Conservation (phyloP, 1,284 basidiomycete genomes). For the Veloporphyrellus conicus region DNA sequence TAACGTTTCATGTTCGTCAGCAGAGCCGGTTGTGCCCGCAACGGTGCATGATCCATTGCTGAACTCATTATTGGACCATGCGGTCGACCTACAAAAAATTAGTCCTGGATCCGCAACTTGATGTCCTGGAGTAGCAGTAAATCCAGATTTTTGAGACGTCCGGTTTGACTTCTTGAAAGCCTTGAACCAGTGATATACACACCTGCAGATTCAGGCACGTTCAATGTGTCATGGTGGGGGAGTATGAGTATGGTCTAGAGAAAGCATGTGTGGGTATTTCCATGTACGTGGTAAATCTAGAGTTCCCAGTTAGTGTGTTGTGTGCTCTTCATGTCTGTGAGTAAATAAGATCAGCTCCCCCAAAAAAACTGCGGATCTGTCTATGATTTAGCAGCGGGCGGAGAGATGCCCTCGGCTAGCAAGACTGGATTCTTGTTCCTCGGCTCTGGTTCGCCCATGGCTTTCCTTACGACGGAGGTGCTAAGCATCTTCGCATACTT, state of each 20-base stretch:
- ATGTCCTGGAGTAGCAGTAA: too few species aligned
- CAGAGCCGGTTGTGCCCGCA: too few species aligned
- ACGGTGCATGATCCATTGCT: too few species aligned
- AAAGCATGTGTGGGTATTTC: not conserved
- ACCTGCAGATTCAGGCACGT: not conserved
- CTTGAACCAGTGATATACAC: too few species aligned
- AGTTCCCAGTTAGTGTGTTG: not conserved
- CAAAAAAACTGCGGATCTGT: not conserved
- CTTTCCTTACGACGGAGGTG: conserved; percentile 42
- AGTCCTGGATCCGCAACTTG: too few species aligned
- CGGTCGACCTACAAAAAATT: too few species aligned
- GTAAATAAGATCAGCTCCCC: not conserved
- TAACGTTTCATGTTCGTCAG: too few species aligned
- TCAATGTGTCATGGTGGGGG: not conserved
- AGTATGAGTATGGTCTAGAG: not conserved
- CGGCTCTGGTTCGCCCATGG: conserved; percentile 46
- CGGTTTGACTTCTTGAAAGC: too few species aligned
- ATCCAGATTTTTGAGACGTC: too few species aligned
- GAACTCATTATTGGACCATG: too few species aligned
- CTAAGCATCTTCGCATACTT: conserved; percentile 74
- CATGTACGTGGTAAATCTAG: not conserved
- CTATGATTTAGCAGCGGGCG: conserved; percentile 29
- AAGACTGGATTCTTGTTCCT: conserved; percentile 21
- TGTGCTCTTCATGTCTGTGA: not conserved
- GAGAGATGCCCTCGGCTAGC: conserved; percentile 25